Evolutionary conservation across 345 rosid genomes (phyloP).

Genomic region (Triadica sebifera): DNA sequence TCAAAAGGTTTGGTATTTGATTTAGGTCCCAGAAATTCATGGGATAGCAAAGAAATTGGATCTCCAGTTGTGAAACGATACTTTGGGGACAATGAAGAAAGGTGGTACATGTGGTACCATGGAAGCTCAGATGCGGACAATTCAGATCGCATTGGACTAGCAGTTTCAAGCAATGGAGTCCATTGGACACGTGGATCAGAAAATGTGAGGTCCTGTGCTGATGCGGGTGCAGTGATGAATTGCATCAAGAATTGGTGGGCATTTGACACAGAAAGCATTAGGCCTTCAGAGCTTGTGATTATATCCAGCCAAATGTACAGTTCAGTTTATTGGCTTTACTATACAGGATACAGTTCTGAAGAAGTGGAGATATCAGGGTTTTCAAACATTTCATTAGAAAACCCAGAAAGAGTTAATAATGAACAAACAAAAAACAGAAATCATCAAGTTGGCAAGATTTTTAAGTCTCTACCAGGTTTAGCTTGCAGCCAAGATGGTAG

Average conservation of each 20-base stretch:
- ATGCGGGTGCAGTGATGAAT: constrained; percentile 68
- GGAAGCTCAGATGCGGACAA: constrained; percentile 48
- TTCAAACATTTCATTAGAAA: constrained; percentile 22
- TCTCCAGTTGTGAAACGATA: constrained; percentile 82
- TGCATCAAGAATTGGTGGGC: constrained; percentile 78
- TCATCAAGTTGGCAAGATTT: constrained; percentile 26
- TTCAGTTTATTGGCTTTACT: constrained; percentile 79
- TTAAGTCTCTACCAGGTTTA: constrained; percentile 64
- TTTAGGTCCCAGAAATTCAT: constrained; percentile 48
- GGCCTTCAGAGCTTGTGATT: constrained; percentile 64
- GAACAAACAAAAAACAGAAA: neutral
- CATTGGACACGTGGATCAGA: constrained; percentile 65
- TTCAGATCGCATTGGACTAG: constrained; percentile 44
- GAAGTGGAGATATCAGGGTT: constrained; percentile 32
- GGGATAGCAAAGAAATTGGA: constrained; percentile 73
- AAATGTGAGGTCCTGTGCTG: constrained; percentile 41
- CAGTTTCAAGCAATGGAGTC: constrained; percentile 72
- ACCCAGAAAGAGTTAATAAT: constrained; percentile 48
- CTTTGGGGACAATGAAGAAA: constrained; percentile 73
- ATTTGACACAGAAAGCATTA: constrained; percentile 61
- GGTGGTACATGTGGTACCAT: constrained; percentile 90
- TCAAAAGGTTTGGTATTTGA: constrained; percentile 58
- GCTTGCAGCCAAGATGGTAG: constrained; percentile 86
- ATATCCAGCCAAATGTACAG: constrained; percentile 60
- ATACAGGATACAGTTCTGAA: constrained; percentile 58